These are phyloP conservation scores for Magnusiomyces fungicola DNA, from an alignment of 1,139 yeast genomes.

Conservation along the genomic window DNA sequence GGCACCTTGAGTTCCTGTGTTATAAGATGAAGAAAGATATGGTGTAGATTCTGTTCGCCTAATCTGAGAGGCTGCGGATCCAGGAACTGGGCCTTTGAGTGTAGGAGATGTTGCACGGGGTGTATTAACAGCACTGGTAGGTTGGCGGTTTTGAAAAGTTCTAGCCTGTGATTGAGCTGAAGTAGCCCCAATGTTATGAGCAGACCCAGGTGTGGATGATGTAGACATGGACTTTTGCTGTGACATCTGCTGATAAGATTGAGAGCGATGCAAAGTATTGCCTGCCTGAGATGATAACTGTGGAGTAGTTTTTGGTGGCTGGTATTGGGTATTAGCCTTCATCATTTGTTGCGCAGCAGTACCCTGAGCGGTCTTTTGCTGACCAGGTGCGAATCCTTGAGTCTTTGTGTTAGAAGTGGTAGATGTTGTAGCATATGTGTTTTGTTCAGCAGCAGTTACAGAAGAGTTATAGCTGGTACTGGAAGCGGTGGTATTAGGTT, in stretches of 20 bases:
- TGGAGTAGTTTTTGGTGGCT: too few species aligned
- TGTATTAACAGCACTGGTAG: not conserved
- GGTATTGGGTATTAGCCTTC: too few species aligned
- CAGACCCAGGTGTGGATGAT: not conserved
- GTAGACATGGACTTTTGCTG: not conserved
- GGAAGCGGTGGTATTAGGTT: not conserved
- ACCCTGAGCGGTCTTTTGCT: too few species aligned
- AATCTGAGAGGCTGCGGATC: not conserved
- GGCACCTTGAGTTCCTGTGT: too few species aligned
- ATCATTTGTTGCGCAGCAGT: too few species aligned
- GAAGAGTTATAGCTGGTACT: not conserved
- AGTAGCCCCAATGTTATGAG: not conserved
- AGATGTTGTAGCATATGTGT: too few species aligned
- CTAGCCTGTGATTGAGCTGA: not conserved
- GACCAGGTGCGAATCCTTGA: too few species aligned
- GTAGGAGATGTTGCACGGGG: not conserved
- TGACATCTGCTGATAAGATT: not conserved
- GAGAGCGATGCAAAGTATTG: not conserved
- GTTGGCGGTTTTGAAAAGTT: not conserved
- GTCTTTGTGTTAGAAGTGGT: too few species aligned
- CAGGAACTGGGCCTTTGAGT: not conserved
- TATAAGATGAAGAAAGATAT: not conserved
- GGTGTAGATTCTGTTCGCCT: conserved; percentile 4
- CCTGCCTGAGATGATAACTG: too few species aligned
- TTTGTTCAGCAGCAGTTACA: too few species aligned